These are phyloP conservation scores for Trametes cubensis DNA, from an alignment of 768 basidiomycete species.

Conservation along the genomic window DNA sequence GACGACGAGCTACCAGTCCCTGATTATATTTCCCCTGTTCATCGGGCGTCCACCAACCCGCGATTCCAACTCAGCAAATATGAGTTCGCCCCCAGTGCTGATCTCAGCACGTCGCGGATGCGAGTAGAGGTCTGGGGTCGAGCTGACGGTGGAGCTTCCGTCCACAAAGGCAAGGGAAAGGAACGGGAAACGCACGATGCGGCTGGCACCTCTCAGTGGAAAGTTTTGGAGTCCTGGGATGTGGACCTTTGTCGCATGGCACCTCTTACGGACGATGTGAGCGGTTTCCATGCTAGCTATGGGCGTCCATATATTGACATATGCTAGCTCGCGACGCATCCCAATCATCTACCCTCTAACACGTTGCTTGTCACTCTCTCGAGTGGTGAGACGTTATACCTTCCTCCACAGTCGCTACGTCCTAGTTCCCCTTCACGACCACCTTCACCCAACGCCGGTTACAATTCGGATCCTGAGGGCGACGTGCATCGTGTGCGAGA, in stretches of 20 bases:
- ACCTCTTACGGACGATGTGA: slow-evolving; percentile 64
- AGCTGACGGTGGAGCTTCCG: neutral
- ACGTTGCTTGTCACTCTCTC: slow-evolving; percentile 68
- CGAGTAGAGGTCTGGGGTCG: slow-evolving; percentile 65
- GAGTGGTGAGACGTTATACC: slow-evolving; percentile 61
- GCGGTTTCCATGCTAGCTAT: slow-evolving; percentile 28
- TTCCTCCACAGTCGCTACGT: slow-evolving; percentile 44
- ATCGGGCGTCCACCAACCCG: slow-evolving; percentile 85
- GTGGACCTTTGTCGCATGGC: slow-evolving; percentile 60
- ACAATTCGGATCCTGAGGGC: slow-evolving; percentile 73
- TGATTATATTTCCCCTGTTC: slow-evolving; percentile 78
- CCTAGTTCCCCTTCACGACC: slow-evolving; percentile 41
- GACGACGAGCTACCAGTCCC: slow-evolving; percentile 36
- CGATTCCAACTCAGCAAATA: slow-evolving; percentile 61
- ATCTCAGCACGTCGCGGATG: slow-evolving; percentile 55
- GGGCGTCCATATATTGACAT: neutral
- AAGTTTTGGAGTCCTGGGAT: slow-evolving; percentile 67
- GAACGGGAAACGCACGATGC: slow-evolving; percentile 42
- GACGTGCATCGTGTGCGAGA: slow-evolving; percentile 48
- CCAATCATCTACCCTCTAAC: slow-evolving; percentile 66
- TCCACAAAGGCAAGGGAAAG: slow-evolving; percentile 45
- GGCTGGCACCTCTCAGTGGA: slow-evolving; percentile 52
- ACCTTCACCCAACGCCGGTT: slow-evolving; percentile 62
- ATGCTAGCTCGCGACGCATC: slow-evolving; percentile 41
- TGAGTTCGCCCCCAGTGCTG: slow-evolving; percentile 58